These are phyloP conservation scores for Stemphylium lycopersici DNA, from an alignment of 2,329 filamentous ascomycete genomes.

Conservation along the genomic window DNA sequence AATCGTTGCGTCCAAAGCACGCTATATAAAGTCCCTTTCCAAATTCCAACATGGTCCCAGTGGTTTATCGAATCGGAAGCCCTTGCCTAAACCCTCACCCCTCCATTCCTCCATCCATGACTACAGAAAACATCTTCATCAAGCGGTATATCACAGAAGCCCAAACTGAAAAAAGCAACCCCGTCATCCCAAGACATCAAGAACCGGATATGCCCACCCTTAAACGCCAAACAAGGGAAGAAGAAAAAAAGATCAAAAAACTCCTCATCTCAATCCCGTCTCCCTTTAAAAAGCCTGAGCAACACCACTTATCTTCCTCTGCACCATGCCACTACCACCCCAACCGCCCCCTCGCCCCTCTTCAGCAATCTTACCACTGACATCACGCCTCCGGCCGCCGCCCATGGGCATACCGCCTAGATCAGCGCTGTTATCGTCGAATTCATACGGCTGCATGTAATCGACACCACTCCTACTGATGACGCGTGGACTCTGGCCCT, in stretches of 20 bases:
- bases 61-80: too few species aligned
- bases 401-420: constrained; percentile 26
- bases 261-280: too few species aligned
- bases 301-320: constrained; percentile 51
- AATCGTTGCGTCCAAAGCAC: background rate
- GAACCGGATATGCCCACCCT: too few species aligned
- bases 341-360: constrained; percentile 63
- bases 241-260: background rate
- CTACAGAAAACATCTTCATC: too few species aligned
- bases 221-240: background rate
- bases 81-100: too few species aligned
- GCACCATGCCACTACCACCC: constrained; percentile 41
- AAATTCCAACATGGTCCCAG: too few species aligned
- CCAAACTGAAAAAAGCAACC: background rate
- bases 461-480: constrained; percentile 57
- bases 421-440: constrained; percentile 41
- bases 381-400: constrained; percentile 53
- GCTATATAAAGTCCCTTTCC: background rate
- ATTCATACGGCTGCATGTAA: constrained; percentile 47
- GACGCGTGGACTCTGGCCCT: constrained; percentile 50
- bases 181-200: too few species aligned
- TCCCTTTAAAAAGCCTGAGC: constrained; percentile 17
- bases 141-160: background rate
- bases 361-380: constrained; percentile 75
- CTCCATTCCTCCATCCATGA: too few species aligned